A percentile compares a stretch with the other conserved stretches of the same genome.
phyloP scores from a whole-genome alignment of 495 filamentous ascomycete species.

The Oidiodendron maius region DNA sequence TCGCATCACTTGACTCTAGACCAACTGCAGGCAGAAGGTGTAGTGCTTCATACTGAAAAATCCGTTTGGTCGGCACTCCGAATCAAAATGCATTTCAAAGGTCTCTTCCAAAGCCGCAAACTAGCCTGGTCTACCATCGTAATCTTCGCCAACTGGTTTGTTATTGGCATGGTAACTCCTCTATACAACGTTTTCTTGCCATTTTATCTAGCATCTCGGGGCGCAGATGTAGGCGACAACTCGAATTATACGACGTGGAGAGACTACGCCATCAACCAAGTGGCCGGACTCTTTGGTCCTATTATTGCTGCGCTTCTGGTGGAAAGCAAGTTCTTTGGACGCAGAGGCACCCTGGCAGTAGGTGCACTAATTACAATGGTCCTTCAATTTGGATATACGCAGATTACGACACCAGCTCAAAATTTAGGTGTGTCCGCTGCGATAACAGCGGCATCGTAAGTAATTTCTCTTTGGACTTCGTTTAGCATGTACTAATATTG shows the following conservation, averaged over 20 bases:
- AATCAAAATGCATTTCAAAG: not conserved
- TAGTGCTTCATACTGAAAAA: conserved; percentile 28
- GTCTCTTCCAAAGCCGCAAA: not conserved
- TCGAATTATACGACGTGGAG: conserved; percentile 32
- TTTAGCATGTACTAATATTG: not conserved
- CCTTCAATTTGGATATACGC: conserved; percentile 39
- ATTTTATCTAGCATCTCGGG: conserved; percentile 61
- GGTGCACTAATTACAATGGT: conserved; percentile 30
- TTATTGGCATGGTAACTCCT: conserved; percentile 68
- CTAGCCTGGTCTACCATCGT: conserved; percentile 38
- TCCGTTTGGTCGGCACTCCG: not conserved
- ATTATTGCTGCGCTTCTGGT: conserved; percentile 2
- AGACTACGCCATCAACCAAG: conserved; percentile 39
- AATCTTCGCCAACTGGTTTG: conserved; percentile 64
- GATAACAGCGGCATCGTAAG: conserved; percentile 30
- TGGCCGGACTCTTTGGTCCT: conserved; percentile 21
- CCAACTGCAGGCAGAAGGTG: conserved; percentile 24
- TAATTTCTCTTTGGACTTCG: not conserved
- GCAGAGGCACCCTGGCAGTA: not conserved
- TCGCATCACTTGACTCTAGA: conserved; percentile 21
- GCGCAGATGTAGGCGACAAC: conserved; percentile 58
- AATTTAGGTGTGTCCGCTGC: conserved; percentile 36
- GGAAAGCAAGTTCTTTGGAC: not conserved
- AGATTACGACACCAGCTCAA: conserved; percentile 34
- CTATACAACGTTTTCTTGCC: conserved; percentile 76